These are phyloP conservation scores for Colletotrichum ledebouriae DNA, from an alignment of 2,329 filamentous ascomycete genomes.

Conservation along the genomic window DNA sequence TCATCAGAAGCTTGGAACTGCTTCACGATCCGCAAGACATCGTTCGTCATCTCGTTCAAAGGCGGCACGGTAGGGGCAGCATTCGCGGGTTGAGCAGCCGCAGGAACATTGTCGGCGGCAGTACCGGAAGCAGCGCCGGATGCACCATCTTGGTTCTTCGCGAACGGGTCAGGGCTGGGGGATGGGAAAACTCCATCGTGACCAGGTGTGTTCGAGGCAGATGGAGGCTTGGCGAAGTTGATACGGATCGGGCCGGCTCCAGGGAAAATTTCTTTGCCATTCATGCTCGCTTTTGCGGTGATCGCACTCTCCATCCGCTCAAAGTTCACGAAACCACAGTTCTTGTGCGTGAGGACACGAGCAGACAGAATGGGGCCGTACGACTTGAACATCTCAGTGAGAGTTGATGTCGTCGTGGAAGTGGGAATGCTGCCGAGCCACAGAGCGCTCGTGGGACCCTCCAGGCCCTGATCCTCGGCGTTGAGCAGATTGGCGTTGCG, in stretches of 20 bases:
- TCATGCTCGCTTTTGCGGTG: constrained; percentile 87
- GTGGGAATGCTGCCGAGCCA: constrained; percentile 99
- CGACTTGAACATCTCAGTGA: constrained; percentile 95
- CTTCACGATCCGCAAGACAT: constrained; percentile 87
- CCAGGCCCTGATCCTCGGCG: constrained; percentile 82
- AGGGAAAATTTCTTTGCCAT: constrained; percentile 98
- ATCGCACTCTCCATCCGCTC: constrained; percentile 92
- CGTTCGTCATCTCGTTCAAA: constrained; percentile 81
- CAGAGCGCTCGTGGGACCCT: constrained; percentile 90
- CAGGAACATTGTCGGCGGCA: constrained; percentile 52
- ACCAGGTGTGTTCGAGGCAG: constrained; percentile 88
- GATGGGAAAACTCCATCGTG: constrained; percentile 90
- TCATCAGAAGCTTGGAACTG: constrained; percentile 89
- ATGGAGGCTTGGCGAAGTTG: constrained; percentile 96
- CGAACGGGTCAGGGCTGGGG: constrained; percentile 89
- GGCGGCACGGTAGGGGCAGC: constrained; percentile 76
- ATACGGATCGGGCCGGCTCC: constrained; percentile 95
- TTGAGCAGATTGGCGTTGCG: constrained; percentile 76
- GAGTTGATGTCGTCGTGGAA: constrained; percentile 93
- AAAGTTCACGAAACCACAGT: constrained; percentile 99
- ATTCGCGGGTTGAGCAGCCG: constrained; percentile 52
- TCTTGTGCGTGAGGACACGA: constrained; percentile 96
- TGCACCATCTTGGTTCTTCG: constrained; percentile 65
- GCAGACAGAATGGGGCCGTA: constrained; percentile 93
- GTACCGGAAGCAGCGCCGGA: constrained; percentile 54